Percentiles rank a stretch among this genome's conserved stretches.
Evolutionary conservation across 306 rosid species (phyloP).

Genomic region (Cicer judaicum): DNA sequence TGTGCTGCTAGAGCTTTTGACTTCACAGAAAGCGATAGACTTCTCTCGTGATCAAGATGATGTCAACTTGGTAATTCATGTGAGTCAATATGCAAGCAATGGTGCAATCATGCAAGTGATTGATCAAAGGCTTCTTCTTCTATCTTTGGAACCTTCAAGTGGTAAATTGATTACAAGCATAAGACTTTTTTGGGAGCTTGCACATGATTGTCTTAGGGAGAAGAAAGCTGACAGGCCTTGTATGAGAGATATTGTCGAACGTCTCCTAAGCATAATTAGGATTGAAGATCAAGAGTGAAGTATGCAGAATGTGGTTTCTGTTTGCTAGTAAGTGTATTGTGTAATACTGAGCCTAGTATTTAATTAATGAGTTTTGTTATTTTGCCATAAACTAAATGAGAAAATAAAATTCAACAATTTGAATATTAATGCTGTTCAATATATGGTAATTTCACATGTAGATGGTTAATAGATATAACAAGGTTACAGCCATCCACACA

Average conservation of each 20-base stretch:
- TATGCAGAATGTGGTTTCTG: slow-evolving; percentile 31
- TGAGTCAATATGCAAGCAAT: slow-evolving; percentile 58
- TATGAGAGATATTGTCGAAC: slow-evolving; percentile 78
- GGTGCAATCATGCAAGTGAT: slow-evolving; percentile 60
- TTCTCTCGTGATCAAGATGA: slow-evolving; percentile 76
- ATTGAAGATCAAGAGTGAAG: slow-evolving; percentile 50
- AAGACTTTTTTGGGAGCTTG: slow-evolving; percentile 71
- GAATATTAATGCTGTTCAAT: neutral
- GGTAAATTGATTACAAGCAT: slow-evolving; percentile 54
- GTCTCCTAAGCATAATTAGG: slow-evolving; percentile 64
- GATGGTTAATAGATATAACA: neutral
- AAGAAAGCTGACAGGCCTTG: slow-evolving; percentile 85
- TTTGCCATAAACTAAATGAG: neutral
- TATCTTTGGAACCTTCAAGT: slow-evolving; percentile 42
- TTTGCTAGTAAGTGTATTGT: slow-evolving; percentile 28
- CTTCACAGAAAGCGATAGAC: slow-evolving; percentile 86
- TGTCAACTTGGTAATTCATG: slow-evolving; percentile 75
- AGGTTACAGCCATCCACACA: neutral
- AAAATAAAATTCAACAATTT: too few relatives aligned
- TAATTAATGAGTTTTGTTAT: neutral
- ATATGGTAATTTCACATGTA: neutral
- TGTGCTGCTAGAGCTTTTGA: slow-evolving; percentile 83
- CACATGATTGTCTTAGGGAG: slow-evolving; percentile 78
- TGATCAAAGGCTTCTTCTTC: slow-evolving; percentile 64
- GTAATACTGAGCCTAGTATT: slow-evolving; percentile 24